phyloP scores from a whole-genome alignment of 1,284 basidiomycete species.

The Leccinum angustisporum region DNA sequence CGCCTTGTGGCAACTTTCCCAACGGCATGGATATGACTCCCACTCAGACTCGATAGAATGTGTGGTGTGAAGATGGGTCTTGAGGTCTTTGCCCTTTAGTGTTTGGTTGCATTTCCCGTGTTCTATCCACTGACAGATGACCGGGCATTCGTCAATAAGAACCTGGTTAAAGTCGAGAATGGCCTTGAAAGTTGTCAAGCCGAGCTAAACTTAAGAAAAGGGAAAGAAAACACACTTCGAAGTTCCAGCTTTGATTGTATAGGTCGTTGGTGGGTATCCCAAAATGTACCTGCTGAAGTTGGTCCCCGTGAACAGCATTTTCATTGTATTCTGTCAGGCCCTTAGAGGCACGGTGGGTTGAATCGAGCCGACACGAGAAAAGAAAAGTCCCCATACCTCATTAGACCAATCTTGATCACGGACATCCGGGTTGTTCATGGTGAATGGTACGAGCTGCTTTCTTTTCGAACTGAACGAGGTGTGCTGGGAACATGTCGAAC shows the following conservation, averaged over 20 bases:
- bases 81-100: constrained; percentile 7
- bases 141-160: constrained; percentile 2
- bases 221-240: neutral
- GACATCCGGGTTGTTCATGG: neutral
- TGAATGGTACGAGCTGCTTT: neutral
- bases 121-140: constrained; percentile 11
- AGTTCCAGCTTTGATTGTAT: neutral
- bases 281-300: neutral
- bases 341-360: neutral
- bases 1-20: neutral
- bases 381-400: constrained; percentile 4
- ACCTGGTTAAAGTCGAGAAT: constrained; percentile 5
- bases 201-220: neutral
- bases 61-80: neutral
- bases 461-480: neutral
- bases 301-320: neutral
- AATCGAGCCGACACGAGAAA: neutral
- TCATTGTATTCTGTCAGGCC: neutral
- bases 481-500: neutral
- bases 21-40: constrained; percentile 12
- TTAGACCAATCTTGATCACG: neutral
- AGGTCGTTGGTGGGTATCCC: neutral
- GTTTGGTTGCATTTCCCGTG: neutral
- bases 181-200: neutral
- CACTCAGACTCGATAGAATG: constrained; percentile 11